These are phyloP conservation scores for Phytophthora cajani DNA, from an alignment of 352 stramenopile species.

Conservation along the genomic window DNA sequence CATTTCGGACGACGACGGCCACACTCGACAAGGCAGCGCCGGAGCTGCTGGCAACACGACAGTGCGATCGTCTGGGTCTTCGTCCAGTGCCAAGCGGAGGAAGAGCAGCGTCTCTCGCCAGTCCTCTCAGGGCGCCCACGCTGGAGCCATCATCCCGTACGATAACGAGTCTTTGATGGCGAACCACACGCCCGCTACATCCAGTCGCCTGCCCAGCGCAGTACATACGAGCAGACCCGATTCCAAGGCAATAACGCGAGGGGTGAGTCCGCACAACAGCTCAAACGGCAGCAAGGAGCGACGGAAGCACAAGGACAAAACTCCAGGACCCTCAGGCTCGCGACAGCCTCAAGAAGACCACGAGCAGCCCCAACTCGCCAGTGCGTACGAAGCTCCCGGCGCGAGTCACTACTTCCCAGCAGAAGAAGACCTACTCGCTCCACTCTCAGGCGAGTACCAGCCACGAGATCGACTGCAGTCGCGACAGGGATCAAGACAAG, in stretches of 20 bases:
- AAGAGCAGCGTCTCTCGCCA: slow-evolving; percentile 33
- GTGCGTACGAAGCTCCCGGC: slow-evolving; percentile 28
- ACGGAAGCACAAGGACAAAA: slow-evolving; percentile 49
- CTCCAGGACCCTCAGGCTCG: not conserved
- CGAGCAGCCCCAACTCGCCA: slow-evolving; percentile 30
- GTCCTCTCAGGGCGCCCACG: slow-evolving; percentile 2
- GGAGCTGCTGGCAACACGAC: slow-evolving; percentile 34
- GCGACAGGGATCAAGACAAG: slow-evolving; percentile 72
- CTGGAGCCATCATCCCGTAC: slow-evolving; percentile 10
- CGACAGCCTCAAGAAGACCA: slow-evolving; percentile 32
- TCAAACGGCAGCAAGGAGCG: slow-evolving; percentile 40
- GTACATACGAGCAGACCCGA: slow-evolving; percentile 38
- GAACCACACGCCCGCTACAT: slow-evolving; percentile 15
- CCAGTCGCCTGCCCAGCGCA: slow-evolving; percentile 42
- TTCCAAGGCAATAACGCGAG: slow-evolving; percentile 18
- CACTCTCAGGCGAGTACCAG: slow-evolving; percentile 61
- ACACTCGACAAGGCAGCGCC: slow-evolving; percentile 26
- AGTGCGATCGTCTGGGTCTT: slow-evolving; percentile 41
- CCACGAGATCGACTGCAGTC: slow-evolving; percentile 79
- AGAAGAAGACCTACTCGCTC: slow-evolving; percentile 50
- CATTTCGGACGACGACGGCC: slow-evolving; percentile 62
- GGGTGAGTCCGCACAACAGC: slow-evolving; percentile 39
- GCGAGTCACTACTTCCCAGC: slow-evolving; percentile 29
- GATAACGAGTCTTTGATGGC: slow-evolving; percentile 6
- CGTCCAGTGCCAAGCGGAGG: slow-evolving; percentile 39